Base-by-base conservation (phyloP, 768 basidiomycete species). In the Boletus patriciae region DNA sequence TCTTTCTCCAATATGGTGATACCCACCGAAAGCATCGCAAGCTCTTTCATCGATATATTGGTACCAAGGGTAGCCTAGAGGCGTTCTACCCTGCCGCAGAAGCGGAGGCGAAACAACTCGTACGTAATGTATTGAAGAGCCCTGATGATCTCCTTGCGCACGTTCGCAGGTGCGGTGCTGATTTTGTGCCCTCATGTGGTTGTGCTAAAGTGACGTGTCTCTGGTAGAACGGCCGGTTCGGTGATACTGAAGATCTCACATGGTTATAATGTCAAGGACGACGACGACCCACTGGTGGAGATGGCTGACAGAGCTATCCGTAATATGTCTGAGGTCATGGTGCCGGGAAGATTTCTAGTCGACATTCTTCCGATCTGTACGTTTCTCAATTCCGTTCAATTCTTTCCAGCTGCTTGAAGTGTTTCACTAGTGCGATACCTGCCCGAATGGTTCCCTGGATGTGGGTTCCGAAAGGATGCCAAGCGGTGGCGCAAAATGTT, bases 161-260 rank as follows among this genome's bases (percentile, higher is more conserved):
- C 43, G 16, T 42, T 31, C 46, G 46, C 27, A 57, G 43, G 60
- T 64, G 34, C 10, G 48, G 34, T 21, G 11, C 4, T 1, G 4
- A 33, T 34, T 34, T 9, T 25, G 25, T 25, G 19, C 4, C 13
- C 36, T n/a, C 19, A 15, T 13, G 2, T 8, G 12, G 18, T 51
- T 16, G 19, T 44, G n/a, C 9, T 31, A 9, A 55, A 9, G 4
- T 4, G 44, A 19, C 3, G 3, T 16, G 1, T n/a, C 38, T 23
- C 12, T 41, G 29, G 46, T 43, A 79, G 78, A 37, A 59, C 69
- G 50, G 66, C 72, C 0, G 73, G 72, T 0, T 66, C 74, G 4
- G 61, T 69, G 18, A 75, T 78, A 55, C 57, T 72, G 55, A 66
- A 60, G n/a, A 63, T 73, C 16, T 73, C 73, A 1, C 71, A 78